phyloP scores from a whole-genome alignment of 2,329 filamentous ascomycete genomes.

The Alternaria arbusti region DNA sequence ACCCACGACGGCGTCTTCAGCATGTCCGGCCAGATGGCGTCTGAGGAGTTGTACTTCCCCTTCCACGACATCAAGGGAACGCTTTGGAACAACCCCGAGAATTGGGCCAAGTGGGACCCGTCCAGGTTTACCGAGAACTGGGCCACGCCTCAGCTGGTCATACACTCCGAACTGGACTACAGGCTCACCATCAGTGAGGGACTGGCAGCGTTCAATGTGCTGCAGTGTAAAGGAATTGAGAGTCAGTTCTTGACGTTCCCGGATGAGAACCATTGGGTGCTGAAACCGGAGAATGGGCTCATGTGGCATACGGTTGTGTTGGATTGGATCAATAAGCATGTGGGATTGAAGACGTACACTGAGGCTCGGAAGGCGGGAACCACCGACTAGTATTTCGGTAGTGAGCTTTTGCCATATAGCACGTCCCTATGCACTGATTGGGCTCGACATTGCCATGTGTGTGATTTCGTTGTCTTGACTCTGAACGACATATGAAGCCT shows the following conservation, averaged over 20 bases:
- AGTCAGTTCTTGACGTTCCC: constrained; percentile 83
- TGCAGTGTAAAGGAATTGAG: constrained; percentile 76
- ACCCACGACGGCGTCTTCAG: constrained; percentile 88
- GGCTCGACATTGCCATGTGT: not conserved
- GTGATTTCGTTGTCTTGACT: not conserved
- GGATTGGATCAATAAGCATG: constrained; percentile 72
- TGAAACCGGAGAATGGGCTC: constrained; percentile 89
- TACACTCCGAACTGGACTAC: constrained; percentile 92
- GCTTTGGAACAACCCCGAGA: constrained; percentile 49
- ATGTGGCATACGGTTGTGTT: constrained; percentile 90
- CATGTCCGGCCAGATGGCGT: constrained; percentile 56
- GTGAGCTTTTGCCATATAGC: not conserved
- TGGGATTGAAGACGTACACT: constrained; percentile 57
- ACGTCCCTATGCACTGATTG: not conserved
- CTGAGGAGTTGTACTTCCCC: constrained; percentile 61
- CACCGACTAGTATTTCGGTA: not conserved
- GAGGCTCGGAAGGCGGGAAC: constrained; percentile 21
- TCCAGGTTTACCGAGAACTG: constrained; percentile 68
- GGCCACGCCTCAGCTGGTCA: constrained; percentile 86
- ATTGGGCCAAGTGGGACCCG: constrained; percentile 66
- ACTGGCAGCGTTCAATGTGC: constrained; percentile 81
- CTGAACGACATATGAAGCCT: not conserved
- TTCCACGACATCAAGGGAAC: constrained; percentile 52
- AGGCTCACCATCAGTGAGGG: constrained; percentile 85
- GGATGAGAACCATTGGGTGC: constrained; percentile 81